Evolutionary conservation across 257 asterid genomes (phyloP).

Genomic region (Solanum sitiens): DNA sequence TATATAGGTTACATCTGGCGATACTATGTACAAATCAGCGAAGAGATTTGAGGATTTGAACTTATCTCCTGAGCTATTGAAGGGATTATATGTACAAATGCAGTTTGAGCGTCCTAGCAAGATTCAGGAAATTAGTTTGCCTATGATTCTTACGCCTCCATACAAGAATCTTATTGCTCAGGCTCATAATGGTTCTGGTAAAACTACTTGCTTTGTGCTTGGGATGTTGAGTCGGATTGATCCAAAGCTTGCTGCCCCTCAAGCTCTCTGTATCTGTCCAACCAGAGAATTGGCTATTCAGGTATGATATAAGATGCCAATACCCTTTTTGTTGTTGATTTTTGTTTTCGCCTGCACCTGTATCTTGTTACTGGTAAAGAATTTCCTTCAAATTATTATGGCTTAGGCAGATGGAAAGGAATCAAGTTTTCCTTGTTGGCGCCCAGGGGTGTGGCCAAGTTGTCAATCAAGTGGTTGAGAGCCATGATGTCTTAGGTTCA

Average conservation of each 20-base stretch:
- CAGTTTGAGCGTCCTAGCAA: constrained; percentile 78
- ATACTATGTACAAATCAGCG: constrained; percentile 63
- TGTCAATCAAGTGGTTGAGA: no score
- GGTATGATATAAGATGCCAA: constrained; percentile 22
- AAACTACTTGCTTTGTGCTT: constrained; percentile 94
- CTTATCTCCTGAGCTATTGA: constrained; percentile 54
- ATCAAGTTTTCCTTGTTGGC: background rate
- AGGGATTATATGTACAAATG: constrained; percentile 85
- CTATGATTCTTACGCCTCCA: constrained; percentile 89
- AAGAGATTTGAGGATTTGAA: constrained; percentile 79
- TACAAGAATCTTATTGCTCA: constrained; percentile 80
- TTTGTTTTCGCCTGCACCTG: background rate
- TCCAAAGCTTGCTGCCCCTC: constrained; percentile 56
- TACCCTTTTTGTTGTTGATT: background rate
- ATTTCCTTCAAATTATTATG: background rate
- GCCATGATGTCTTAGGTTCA: no score
- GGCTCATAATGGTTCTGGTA: constrained; percentile 96
- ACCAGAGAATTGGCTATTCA: constrained; percentile 93
- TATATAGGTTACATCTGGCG: constrained; percentile 68
- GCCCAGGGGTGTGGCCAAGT: no score
- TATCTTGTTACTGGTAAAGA: background rate
- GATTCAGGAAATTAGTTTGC: constrained; percentile 78
- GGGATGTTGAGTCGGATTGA: constrained; percentile 96
- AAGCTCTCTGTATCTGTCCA: constrained; percentile 97
- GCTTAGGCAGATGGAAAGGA: background rate